Percentiles rank a stretch among this genome's conserved stretches.
Evolutionary conservation across 306 rosid genomes (phyloP).

Genomic region (Cicer bijugum): DNA sequence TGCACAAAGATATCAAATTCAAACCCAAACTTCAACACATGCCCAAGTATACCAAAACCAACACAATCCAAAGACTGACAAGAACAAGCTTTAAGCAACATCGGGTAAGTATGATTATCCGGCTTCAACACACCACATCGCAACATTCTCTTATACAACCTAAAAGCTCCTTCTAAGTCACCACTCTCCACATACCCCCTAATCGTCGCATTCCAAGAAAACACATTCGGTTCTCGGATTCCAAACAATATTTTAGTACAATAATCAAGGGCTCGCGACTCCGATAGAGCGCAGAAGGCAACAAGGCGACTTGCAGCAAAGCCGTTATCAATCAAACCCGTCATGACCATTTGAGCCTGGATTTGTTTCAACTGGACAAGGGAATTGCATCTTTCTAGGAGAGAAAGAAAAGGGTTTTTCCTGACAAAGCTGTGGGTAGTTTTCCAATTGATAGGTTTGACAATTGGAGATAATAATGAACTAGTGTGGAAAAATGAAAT

Average conservation of each 20-base stretch:
- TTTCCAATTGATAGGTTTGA: constrained; percentile 65
- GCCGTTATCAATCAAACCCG: constrained; percentile 57
- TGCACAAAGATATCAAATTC: constrained; percentile 63
- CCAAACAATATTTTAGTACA: constrained; percentile 55
- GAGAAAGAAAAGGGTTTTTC: constrained; percentile 60
- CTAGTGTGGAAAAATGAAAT: constrained; percentile 47
- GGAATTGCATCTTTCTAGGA: constrained; percentile 65
- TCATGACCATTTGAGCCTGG: constrained; percentile 68
- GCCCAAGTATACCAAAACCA: constrained; percentile 67
- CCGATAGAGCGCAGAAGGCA: constrained; percentile 75
- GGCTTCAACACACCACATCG: constrained; percentile 54
- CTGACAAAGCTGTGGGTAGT: constrained; percentile 56
- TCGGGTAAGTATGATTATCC: constrained; percentile 72
- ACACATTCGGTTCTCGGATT: constrained; percentile 50
- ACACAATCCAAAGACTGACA: constrained; percentile 45
- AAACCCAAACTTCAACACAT: constrained; percentile 69
- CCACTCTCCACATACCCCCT: constrained; percentile 70
- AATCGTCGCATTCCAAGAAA: constrained; percentile 76
- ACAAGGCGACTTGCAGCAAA: constrained; percentile 75
- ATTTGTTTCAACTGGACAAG: constrained; percentile 70
- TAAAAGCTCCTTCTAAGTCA: constrained; percentile 52
- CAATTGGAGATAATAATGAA: constrained; percentile 51
- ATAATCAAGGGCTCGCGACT: constrained; percentile 58
- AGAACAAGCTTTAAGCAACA: constrained; percentile 71
- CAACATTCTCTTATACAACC: constrained; percentile 66